Evolutionary conservation across 768 basidiomycete species (phyloP).

Genomic region (Pulveroboletus frians): DNA sequence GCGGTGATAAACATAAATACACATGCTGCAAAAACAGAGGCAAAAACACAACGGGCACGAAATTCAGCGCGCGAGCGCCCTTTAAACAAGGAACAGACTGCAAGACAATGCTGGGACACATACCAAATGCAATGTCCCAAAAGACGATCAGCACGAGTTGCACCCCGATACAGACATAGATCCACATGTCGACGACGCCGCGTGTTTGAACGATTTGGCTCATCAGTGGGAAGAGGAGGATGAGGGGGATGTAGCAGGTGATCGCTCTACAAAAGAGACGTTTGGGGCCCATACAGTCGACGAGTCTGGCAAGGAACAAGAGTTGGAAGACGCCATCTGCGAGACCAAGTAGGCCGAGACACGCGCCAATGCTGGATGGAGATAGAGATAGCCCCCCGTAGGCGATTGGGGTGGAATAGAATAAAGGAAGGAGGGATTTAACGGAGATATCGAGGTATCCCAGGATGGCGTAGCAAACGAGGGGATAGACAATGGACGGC

Average conservation of each 20-base stretch:
- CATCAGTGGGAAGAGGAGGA: conserved; percentile 32
- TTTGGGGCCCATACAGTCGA: conserved; percentile 34
- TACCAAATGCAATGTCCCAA: conserved; percentile 54
- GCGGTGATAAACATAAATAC: conserved; percentile 67
- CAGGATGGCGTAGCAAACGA: conserved; percentile 31
- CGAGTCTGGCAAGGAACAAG: conserved; percentile 34
- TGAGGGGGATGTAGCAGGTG: conserved; percentile 17
- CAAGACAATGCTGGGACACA: conserved; percentile 17
- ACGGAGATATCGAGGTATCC: conserved; percentile 37
- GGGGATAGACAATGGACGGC: conserved; percentile 29
- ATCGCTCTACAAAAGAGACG: conserved; percentile 26
- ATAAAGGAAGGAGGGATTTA: conserved; percentile 36
- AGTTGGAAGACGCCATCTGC: conserved; percentile 36
- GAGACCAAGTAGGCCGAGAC: conserved; percentile 34
- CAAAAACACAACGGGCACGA: background rate
- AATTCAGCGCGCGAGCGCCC: background rate
- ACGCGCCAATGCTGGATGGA: conserved; percentile 35
- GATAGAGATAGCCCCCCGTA: conserved; percentile 36
- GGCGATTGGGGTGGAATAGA: conserved; percentile 35
- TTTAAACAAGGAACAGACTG: background rate
- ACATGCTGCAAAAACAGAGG: conserved; percentile 36
- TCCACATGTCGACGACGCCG: conserved; percentile 37
- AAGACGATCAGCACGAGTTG: conserved; percentile 47
- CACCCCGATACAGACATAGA: conserved; percentile 43
- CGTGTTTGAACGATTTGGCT: conserved; percentile 39